These are phyloP conservation scores for Mycotypha africana DNA, from an alignment of 371 early-diverging fungal species.

Conservation along the genomic window DNA sequence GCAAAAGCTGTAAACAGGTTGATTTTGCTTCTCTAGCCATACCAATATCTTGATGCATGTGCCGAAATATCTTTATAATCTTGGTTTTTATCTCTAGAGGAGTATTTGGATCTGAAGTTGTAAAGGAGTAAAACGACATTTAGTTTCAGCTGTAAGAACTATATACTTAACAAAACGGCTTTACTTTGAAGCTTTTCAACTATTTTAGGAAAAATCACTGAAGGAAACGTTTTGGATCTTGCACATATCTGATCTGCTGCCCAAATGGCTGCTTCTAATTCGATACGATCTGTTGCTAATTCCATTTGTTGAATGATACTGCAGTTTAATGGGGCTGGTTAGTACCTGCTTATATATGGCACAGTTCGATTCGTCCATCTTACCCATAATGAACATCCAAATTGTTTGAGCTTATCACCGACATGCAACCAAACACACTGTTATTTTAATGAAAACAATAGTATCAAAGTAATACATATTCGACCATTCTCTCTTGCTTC, in stretches of 20 bases:
- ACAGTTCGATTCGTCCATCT: not conserved
- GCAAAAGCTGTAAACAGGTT: conserved; percentile 38
- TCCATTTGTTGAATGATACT: conserved; percentile 40
- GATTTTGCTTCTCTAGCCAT: conserved; percentile 47
- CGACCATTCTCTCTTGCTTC: too few species aligned
- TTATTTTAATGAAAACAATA: not conserved
- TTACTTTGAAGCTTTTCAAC: conserved; percentile 25
- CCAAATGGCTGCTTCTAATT: conserved; percentile 53
- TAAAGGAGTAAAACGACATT: conserved; percentile 1
- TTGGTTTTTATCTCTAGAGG: conserved; percentile 36
- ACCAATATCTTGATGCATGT: conserved; percentile 55
- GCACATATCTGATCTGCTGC: conserved; percentile 54
- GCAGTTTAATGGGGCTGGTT: not conserved
- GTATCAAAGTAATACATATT: too few species aligned
- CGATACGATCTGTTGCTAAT: conserved; percentile 43
- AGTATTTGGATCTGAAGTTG: conserved; percentile 21
- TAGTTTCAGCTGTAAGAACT: too few species aligned
- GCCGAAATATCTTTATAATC: conserved; percentile 49
- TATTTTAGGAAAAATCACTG: conserved; percentile 39
- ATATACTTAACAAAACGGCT: too few species aligned
- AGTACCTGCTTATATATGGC: not conserved
- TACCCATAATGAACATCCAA: conserved; percentile 57
- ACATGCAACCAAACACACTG: conserved; percentile 55
- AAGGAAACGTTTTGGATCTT: conserved; percentile 42
- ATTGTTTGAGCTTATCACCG: conserved; percentile 47